A percentile compares a stretch with the other conserved stretches of the same genome.
Conservation (phyloP, 1,284 basidiomycete species). For the Austropuccinia psidii region DNA sequence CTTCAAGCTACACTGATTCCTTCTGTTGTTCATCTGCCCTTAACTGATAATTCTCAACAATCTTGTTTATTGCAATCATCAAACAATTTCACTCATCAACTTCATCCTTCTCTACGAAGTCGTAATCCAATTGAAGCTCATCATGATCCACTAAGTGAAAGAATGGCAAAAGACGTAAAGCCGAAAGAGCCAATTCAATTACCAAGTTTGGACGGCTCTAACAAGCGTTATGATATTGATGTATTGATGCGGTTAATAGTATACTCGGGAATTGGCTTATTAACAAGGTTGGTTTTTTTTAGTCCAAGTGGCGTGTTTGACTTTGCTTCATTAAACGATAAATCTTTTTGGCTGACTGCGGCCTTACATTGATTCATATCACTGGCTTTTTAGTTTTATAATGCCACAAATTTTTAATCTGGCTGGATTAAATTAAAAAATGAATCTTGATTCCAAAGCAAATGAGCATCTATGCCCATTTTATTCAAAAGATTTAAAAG, state of each 20-base stretch:
- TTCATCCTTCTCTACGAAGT: neutral
- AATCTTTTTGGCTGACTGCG: too few species aligned
- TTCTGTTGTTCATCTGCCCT: conserved; percentile 14
- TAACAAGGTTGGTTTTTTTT: conserved; percentile 16
- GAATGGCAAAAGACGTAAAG: neutral
- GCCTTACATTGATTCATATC: too few species aligned
- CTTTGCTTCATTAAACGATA: too few species aligned
- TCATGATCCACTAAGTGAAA: neutral
- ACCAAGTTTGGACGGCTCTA: neutral
- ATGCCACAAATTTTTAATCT: too few species aligned
- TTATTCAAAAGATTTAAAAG: too few species aligned
- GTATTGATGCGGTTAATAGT: conserved; percentile 32
- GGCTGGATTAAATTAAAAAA: too few species aligned
- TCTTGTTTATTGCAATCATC: neutral
- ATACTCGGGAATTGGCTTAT: conserved; percentile 26
- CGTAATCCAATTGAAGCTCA: neutral
- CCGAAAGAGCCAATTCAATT: neutral
- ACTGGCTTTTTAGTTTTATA: too few species aligned
- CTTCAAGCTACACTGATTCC: conserved; percentile 5
- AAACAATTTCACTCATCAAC: neutral
- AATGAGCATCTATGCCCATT: too few species aligned
- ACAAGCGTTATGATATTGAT: conserved; percentile 26
- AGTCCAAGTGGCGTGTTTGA: too few species aligned
- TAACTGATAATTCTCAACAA: neutral
- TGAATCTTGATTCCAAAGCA: too few species aligned